A percentile compares a stretch with the other conserved stretches of the same genome.
Evolutionary conservation across 257 asterid genomes (phyloP).

Genomic region (Solanum verrucosum): DNA sequence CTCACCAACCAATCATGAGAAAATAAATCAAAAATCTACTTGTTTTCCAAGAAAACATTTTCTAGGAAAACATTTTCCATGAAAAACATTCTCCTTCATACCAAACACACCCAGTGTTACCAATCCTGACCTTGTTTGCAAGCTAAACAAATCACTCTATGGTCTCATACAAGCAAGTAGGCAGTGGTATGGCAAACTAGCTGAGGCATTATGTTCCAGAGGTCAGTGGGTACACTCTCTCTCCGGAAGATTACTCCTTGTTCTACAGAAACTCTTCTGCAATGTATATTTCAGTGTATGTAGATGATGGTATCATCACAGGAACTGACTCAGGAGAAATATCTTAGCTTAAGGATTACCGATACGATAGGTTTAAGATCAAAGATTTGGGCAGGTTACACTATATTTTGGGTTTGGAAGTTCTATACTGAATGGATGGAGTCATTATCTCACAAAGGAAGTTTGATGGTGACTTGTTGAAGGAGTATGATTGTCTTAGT

Average conservation of each 20-base stretch:
- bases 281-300: background rate
- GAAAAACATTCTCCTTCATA: too few species aligned
- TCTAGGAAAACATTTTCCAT: too few species aligned
- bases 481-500: background rate
- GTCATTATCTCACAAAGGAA: background rate
- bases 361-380: background rate
- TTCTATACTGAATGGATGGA: background rate
- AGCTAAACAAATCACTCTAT: background rate
- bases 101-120: too few species aligned
- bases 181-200: background rate
- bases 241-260: background rate
- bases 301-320: background rate
- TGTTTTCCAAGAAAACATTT: too few species aligned
- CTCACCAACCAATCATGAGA: too few species aligned
- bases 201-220: too few species aligned
- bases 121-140: background rate
- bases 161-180: background rate
- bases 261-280: background rate
- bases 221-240: background rate
- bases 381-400: background rate
- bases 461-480: background rate
- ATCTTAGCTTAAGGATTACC: background rate
- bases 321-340: background rate
- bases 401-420: background rate
- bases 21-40: too few species aligned